Percentiles rank a stretch among this genome's conserved stretches.
These are phyloP conservation scores for Thraustotheca clavata DNA, from an alignment of 352 stramenopile genomes.

Conservation along the genomic window DNA sequence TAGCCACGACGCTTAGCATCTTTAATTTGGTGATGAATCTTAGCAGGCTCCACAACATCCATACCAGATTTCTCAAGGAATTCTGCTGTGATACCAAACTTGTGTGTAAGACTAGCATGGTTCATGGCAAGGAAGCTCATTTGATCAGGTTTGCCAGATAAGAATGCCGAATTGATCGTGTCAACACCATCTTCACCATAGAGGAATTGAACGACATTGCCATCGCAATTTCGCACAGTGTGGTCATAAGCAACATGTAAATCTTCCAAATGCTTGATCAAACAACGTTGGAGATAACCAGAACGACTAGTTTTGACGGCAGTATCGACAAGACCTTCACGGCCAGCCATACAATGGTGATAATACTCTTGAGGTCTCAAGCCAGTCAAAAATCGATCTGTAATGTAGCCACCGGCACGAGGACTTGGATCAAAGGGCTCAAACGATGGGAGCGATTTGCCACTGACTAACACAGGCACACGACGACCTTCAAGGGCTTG, in stretches of 20 bases:
- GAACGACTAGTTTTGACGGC: conserved; percentile 99
- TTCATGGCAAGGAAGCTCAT: conserved; percentile 97
- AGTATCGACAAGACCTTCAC: conserved; percentile 98
- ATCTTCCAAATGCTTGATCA: conserved; percentile 99
- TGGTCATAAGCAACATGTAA: conserved; percentile 97
- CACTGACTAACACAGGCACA: conserved; percentile 96
- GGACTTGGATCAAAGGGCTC: conserved; percentile 96
- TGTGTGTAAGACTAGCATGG: conserved; percentile 90
- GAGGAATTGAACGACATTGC: conserved; percentile 97
- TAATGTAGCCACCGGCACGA: conserved; percentile 98
- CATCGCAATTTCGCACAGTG: conserved; percentile 97
- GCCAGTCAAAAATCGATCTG: conserved; percentile 98
- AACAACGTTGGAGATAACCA: conserved; percentile 98
- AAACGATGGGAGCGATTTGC: conserved; percentile 98
- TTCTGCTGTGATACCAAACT: conserved; percentile 83
- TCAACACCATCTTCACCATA: conserved; percentile 99
- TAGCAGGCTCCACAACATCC: conserved; percentile 80
- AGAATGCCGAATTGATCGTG: conserved; percentile 90
- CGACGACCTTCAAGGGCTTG: conserved; percentile 98
- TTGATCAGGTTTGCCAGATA: conserved; percentile 89
- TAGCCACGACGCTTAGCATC: conserved; percentile 45
- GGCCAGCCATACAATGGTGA: conserved; percentile 99
- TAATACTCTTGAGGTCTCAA: conserved; percentile 98
- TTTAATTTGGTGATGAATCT: conserved; percentile 62
- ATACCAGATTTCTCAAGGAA: conserved; percentile 88